Base-by-base conservation (phyloP, 2,329 filamentous ascomycete genomes). In the Phaeosphaeriaceae sp. region DNA sequence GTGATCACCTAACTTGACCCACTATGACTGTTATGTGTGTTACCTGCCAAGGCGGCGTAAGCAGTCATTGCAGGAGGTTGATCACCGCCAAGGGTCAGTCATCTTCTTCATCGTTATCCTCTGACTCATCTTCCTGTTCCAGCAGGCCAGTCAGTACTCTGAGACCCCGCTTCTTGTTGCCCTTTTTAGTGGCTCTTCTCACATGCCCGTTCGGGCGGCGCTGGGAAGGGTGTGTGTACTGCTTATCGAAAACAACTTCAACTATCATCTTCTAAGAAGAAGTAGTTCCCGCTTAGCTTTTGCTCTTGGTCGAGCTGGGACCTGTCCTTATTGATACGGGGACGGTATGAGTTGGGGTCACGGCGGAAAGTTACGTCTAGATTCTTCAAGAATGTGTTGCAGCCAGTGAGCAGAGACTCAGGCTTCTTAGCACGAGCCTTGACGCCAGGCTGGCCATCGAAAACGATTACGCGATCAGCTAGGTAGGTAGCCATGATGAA, bases 241-340 rank as follows among this genome's bases (percentile, higher is more conserved):
- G 72, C 66, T 79, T 67, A 66, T 77, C 74, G 73, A 81, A 73
- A 81, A 81, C 83, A 81, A 84, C 80, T 90, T 87, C 80, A 87
- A 78, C 79, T 83, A 72, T 86, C 83, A 70, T 97, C 92, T 75
- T 97, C 93, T 75, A 97, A 76, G 89, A 97, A 97, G 87, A 96
- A 97, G 80, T 89, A 99, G 79, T 97, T 97, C 66, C 95, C 95
- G 60, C 77, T 79, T 68, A 92, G 66, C 83, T 99, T 99, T 83
- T 99, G 94, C 74, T 97, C 94, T 75, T 97, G 92, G 76, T 99
- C 94, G 63, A 97, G 84, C 81, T 99, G 94, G 72, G 89, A 94
- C 76, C 92, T 87, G 70, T 86, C 80, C 84, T 99, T 99, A 85
- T 99, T 99, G 82, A 99, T 99, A 78, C 95, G 91, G 56, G 95